Base-by-base conservation (phyloP, 2,329 filamentous ascomycete species). In the Xylaria sp. region DNA sequence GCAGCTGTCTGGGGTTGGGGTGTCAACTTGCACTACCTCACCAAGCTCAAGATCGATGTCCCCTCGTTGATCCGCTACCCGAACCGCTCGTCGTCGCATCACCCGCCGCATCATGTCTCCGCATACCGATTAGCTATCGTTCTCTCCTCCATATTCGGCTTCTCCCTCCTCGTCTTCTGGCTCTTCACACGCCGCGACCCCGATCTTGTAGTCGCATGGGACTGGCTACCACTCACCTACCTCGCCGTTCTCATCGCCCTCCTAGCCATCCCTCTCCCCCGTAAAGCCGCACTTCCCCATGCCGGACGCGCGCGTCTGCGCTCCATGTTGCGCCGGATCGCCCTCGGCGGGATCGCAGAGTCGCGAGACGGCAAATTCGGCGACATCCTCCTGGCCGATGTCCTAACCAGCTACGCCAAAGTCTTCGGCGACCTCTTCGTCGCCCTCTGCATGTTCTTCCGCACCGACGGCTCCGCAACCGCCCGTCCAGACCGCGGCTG, bases 1-100 rank as follows among this genome's bases (percentile, higher is more conserved):
- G 37, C 66, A 95, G 92, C 91, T 67, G 87, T 96, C 70, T 97
- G 93, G 93, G 92, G 91, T 73, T 99, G 93, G 92, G 92, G 88
- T 66, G 76, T 89, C 68, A 97, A 97, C 77, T 84, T 97, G 47
- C 92, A 97, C 72, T 92, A 91, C 76, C 86, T 97, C 61, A 82
- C 88, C 69, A 76, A 85, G 60, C 80, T 86, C 70, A 89, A 89
- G 72, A 95, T 99, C 77, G 91, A 97, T 75, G 90, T 96, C 58
- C 90, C 91, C 18, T 81, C 86, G 37, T 82, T 97, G 59, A 91
- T 97, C 69, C 87, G 90, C 74, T 97, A 97, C 74, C 91, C 92
- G 46, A 78, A 83, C 48, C 89, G 91, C 66, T 77, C 85, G 55
- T 89, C 87, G 54, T 78, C 86, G 60, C 82, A 86, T 61, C 88